Conservation (phyloP, 2,329 filamentous ascomycete species). For the Sporothrix dimorphospora region DNA sequence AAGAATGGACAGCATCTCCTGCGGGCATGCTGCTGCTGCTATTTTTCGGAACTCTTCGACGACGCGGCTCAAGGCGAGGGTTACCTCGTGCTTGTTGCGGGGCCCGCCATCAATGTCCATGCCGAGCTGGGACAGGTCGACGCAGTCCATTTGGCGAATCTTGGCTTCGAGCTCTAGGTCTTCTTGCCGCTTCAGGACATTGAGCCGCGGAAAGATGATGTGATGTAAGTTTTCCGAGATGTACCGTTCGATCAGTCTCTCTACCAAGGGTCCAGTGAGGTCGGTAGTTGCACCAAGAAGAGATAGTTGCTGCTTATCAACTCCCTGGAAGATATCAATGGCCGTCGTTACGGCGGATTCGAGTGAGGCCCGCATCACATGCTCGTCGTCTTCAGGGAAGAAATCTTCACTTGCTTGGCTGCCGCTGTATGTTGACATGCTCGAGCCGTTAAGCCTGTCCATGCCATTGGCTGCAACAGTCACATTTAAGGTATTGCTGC, state of each 20-base stretch:
- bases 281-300: slow-evolving; percentile 91
- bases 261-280: slow-evolving; percentile 86
- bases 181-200: slow-evolving; percentile 74
- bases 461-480: background rate
- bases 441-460: slow-evolving; percentile 17
- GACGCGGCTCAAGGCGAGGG: slow-evolving; percentile 73
- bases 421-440: slow-evolving; percentile 24
- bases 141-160: slow-evolving; percentile 88
- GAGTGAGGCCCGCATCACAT: slow-evolving; percentile 82
- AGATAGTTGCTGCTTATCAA: slow-evolving; percentile 94
- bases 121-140: slow-evolving; percentile 93
- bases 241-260: slow-evolving; percentile 92
- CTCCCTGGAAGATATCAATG: slow-evolving; percentile 92
- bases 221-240: slow-evolving; percentile 92
- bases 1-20: slow-evolving; percentile 84
- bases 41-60: slow-evolving; percentile 91
- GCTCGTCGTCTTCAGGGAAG: slow-evolving; percentile 87
- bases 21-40: slow-evolving; percentile 73
- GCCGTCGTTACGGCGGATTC: slow-evolving; percentile 91
- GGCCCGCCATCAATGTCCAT: slow-evolving; percentile 80
- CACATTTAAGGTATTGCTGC: background rate
- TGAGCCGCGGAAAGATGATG: slow-evolving; percentile 81
- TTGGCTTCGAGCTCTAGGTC: slow-evolving; percentile 87
- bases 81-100: slow-evolving; percentile 78
- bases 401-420: slow-evolving; percentile 58